These are phyloP conservation scores for Mycena vitilis DNA, from an alignment of 768 basidiomycete species.

Conservation along the genomic window DNA sequence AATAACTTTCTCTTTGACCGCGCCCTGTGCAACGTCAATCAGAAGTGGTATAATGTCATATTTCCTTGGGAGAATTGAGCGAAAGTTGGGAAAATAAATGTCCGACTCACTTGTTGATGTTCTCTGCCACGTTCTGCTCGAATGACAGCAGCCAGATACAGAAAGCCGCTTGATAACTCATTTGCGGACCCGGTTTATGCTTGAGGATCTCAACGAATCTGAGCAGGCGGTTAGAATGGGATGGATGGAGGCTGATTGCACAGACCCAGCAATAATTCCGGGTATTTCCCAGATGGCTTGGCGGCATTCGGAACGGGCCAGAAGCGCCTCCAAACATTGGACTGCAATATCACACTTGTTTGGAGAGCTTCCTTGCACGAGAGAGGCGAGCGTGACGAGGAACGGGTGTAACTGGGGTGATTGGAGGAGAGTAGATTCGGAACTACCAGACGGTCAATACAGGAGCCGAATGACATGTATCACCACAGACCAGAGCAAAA, in stretches of 20 bases:
- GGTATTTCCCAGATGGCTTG: conserved; percentile 83
- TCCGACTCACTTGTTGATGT: conserved; percentile 82
- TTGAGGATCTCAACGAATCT: conserved; percentile 89
- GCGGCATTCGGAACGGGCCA: conserved; percentile 85
- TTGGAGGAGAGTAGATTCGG: conserved; percentile 61
- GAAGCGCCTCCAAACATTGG: conserved; percentile 88
- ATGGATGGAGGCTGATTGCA: not conserved
- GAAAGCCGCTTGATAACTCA: conserved; percentile 94
- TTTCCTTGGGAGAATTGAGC: conserved; percentile 61
- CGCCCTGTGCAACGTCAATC: conserved; percentile 84
- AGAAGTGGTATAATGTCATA: conserved; percentile 91
- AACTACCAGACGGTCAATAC: conserved; percentile 46
- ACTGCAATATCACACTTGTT: conserved; percentile 91
- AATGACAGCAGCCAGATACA: conserved; percentile 96
- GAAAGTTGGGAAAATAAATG: not conserved
- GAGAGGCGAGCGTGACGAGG: conserved; percentile 65
- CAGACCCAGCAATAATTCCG: conserved; percentile 76
- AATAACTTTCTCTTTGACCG: conserved; percentile 97
- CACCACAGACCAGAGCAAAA: conserved; percentile 77
- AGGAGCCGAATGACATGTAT: conserved; percentile 19
- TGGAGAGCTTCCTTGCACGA: conserved; percentile 68
- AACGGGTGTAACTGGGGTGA: conserved; percentile 70
- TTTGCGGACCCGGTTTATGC: conserved; percentile 87
- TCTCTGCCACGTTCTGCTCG: conserved; percentile 84
- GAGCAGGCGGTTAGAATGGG: conserved; percentile 10